Evolutionary conservation across 257 asterid species (phyloP).

Genomic region (Oldenlandia corymbosa): DNA sequence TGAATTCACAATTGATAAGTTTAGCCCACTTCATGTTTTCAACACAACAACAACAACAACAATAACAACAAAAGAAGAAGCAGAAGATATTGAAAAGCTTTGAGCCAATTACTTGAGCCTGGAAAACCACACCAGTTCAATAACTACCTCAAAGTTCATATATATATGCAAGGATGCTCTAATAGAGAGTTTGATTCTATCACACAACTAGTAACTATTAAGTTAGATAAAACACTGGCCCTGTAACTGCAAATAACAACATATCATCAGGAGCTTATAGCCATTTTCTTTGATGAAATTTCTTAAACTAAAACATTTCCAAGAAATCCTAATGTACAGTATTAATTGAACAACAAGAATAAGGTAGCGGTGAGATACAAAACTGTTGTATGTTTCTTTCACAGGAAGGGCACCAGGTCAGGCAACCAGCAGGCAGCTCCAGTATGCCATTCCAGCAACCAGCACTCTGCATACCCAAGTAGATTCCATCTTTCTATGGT

Average conservation of each 20-base stretch:
- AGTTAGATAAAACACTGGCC: too few species aligned
- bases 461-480: not conserved
- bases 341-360: not conserved
- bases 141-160: too few species aligned
- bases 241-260: too few species aligned
- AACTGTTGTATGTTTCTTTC: conserved; percentile 7
- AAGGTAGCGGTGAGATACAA: conserved; percentile 1
- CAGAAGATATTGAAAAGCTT: too few species aligned
- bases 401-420: conserved; percentile 5
- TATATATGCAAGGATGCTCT: too few species aligned
- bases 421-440: not conserved
- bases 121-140: too few species aligned
- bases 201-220: too few species aligned
- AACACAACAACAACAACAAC: too few species aligned
- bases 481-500: not conserved
- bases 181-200: not conserved
- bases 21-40: too few species aligned
- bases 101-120: too few species aligned
- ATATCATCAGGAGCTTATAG: not conserved
- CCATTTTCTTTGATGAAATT: not conserved
- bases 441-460: not conserved
- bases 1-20: too few species aligned
- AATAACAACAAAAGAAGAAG: too few species aligned
- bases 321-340: conserved; percentile 13
- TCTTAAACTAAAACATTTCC: conserved; percentile 4